Base-by-base conservation (phyloP, 768 basidiomycete species). In the Kwoniella botswanensis region DNA sequence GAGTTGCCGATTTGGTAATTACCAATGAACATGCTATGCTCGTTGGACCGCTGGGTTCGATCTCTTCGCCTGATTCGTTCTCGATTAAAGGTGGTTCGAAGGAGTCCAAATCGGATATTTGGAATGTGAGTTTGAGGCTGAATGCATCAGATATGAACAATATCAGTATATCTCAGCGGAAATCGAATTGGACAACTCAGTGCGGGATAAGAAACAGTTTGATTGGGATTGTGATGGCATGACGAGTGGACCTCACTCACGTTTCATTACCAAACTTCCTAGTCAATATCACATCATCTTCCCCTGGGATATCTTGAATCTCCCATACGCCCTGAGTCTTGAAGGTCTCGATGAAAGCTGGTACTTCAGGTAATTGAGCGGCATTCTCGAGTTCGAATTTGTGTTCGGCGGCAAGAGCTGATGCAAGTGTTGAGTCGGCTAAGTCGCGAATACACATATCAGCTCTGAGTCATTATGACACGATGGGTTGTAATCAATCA, bases 81-180 rank as follows among this genome's bases (percentile, higher is more conserved):
- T 86, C 86, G 13, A 86, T 84, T 1, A 69, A 54, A 52, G 83
- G 78, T 57, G 85, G 85, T n/a, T 86, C 85, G 71, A 50, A 76
- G 68, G 57, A 73, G 76, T 92, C 89, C 63, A 96, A 86, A 83
- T 98, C 95, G 52, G 92, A 90, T 75, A 96, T 92, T 70, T 93
- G 93, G 88, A 98, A 97, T 84, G 93, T 90, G 80, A 95, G 82
- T 42, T 91, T 92, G 83, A 98, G 88, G 75, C 93, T 95, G 78
- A 24, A 42, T 10, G 69, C 7, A 35, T 35, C 35, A 35, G 35
- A 4, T 6, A 35, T 9, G 35, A 35, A 35, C 35, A 35, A 9
- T 35, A 9, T 35, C 4, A 35, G 35, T 35, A 35, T 35, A 35
- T 26, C 26, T 26, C 26, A 26, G 26, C 26, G 4, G 26, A 26